Evolutionary conservation across 208 protist species (phyloP).

Genomic region (Acanthamoeba triangularis): DNA sequence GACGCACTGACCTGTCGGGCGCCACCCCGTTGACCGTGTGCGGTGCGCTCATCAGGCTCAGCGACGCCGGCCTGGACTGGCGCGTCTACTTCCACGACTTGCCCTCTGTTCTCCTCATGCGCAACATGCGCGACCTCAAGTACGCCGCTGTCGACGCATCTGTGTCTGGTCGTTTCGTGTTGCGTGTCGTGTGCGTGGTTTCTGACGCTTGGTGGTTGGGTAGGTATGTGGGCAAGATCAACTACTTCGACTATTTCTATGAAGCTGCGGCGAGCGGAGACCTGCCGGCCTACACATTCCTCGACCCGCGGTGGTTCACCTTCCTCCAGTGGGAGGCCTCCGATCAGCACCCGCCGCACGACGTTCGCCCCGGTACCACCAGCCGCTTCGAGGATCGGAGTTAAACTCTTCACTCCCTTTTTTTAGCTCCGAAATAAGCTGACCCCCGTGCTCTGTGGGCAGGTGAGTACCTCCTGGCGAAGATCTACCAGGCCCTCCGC

Average conservation of each 20-base stretch:
- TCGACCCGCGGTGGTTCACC: constrained; percentile 71
- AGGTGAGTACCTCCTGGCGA: constrained; percentile 33
- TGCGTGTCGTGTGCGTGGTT: neutral
- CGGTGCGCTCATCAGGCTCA: neutral
- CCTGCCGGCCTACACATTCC: constrained; percentile 73
- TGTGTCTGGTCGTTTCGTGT: too few species aligned
- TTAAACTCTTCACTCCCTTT: neutral
- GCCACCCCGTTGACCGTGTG: neutral
- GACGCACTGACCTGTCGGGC: too few species aligned
- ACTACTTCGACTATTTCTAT: constrained; percentile 56
- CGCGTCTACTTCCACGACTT: constrained; percentile 44
- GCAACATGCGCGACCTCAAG: constrained; percentile 60
- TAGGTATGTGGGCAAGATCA: constrained; percentile 21
- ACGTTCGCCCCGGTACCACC: constrained; percentile 52
- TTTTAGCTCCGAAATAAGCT: neutral
- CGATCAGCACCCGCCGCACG: constrained; percentile 81
- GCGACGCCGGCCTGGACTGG: constrained; percentile 24
- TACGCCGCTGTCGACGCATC: neutral
- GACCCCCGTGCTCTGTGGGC: neutral
- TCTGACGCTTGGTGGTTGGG: neutral
- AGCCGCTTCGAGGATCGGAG: too few species aligned
- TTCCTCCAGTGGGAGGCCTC: constrained; percentile 52
- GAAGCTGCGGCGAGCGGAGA: constrained; percentile 57
- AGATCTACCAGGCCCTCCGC: constrained; percentile 40
- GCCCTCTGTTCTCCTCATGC: neutral